Percentiles rank a stretch among this genome's conserved stretches.
Evolutionary conservation across 306 rosid species (phyloP).

Genomic region (Medicago arabica): DNA sequence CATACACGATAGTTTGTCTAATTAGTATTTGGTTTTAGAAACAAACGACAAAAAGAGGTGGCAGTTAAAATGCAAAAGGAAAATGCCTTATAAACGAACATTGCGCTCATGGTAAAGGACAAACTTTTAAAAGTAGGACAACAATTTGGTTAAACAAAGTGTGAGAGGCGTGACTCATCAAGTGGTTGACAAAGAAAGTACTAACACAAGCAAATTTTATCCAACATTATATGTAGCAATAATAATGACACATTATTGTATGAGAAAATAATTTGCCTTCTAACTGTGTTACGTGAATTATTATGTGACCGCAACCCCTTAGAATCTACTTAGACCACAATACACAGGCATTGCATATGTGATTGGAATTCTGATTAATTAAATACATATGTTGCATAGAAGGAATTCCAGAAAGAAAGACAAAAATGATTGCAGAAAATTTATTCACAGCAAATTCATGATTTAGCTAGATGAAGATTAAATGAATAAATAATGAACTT

Average conservation of each 20-base stretch:
- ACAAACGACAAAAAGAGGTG: conserved; percentile 1
- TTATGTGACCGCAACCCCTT: conserved; percentile 10
- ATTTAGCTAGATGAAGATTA: conserved; percentile 39
- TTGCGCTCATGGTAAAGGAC: conserved; percentile 5
- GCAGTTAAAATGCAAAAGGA: neutral
- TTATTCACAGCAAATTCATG: conserved; percentile 32
- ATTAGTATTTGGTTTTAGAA: conserved; percentile 5
- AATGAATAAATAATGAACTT: conserved; percentile 35
- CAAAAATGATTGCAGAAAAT: conserved; percentile 37
- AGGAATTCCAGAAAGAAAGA: neutral
- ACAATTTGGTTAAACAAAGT: neutral
- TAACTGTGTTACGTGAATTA: conserved; percentile 27
- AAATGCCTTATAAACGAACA: neutral
- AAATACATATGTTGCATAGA: conserved; percentile 33
- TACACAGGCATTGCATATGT: conserved; percentile 18
- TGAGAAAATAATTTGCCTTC: conserved; percentile 24
- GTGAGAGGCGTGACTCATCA: neutral
- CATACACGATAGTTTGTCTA: conserved; percentile 13
- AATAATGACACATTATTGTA: conserved; percentile 14
- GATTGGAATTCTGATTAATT: conserved; percentile 35
- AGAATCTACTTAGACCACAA: conserved; percentile 36
- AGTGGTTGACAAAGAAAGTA: neutral
- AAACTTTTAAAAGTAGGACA: conserved; percentile 11
- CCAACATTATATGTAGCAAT: neutral
- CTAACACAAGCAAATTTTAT: neutral